These are phyloP conservation scores for Annona squamosa DNA, from an alignment of 164 flowering plant species.

Conservation along the genomic window DNA sequence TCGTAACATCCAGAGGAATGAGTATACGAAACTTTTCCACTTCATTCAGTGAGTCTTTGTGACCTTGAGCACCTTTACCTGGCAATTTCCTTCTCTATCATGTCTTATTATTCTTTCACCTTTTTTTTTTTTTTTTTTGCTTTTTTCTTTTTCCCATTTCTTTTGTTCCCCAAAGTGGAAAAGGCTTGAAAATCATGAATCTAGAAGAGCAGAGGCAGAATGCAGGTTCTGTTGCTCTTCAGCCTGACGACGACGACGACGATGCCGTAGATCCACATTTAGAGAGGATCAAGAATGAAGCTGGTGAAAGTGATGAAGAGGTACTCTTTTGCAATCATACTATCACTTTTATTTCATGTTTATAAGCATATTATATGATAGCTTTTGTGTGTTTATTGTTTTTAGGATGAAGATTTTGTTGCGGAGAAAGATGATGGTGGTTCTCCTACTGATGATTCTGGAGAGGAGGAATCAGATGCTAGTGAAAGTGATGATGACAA, in stretches of 20 bases:
- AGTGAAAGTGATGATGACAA: slow-evolving; percentile 64
- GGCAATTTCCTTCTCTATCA: background rate
- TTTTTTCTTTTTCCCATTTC: no score
- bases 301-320: slow-evolving; percentile 98
- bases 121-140: background rate
- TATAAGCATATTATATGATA: background rate
- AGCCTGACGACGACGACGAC: slow-evolving; percentile 59
- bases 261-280: slow-evolving; percentile 95
- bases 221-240: slow-evolving; percentile 52
- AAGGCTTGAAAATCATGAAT: slow-evolving; percentile 87
- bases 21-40: slow-evolving; percentile 78
- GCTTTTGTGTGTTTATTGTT: background rate
- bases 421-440: slow-evolving; percentile 87
- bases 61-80: background rate
- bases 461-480: slow-evolving; percentile 82
- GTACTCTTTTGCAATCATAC: slow-evolving; percentile 18
- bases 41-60: slow-evolving; percentile 56
- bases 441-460: slow-evolving; percentile 97
- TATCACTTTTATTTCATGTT: background rate
- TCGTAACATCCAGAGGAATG: slow-evolving; percentile 93
- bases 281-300: slow-evolving; percentile 75
- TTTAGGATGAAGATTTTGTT: slow-evolving; percentile 92
- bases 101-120: background rate
- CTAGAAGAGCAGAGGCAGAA: slow-evolving; percentile 32
- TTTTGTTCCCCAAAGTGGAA: slow-evolving; percentile 42